Percentiles rank a stretch among this genome's conserved stretches.
These are phyloP conservation scores for Elsinoe fawcettii DNA, from an alignment of 2,329 filamentous ascomycete species.

Conservation along the genomic window DNA sequence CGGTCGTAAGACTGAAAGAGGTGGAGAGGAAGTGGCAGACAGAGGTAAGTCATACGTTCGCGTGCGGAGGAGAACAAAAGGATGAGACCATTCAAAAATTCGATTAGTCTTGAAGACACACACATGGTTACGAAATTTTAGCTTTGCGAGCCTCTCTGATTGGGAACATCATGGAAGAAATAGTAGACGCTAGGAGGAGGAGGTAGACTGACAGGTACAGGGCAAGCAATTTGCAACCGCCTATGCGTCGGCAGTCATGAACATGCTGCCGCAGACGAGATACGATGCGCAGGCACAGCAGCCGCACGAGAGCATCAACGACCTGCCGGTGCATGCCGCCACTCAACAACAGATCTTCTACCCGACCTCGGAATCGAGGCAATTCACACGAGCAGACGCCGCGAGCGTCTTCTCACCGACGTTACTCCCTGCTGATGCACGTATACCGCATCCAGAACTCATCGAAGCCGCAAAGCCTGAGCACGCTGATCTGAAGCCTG, in stretches of 20 bases:
- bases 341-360: conserved; percentile 52
- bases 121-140: conserved; percentile 78
- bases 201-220: conserved; percentile 39
- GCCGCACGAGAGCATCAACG: conserved; percentile 55
- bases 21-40: conserved; percentile 70
- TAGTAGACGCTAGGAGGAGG: neutral
- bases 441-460: conserved; percentile 57
- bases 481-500: conserved; percentile 30
- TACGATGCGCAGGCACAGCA: conserved; percentile 30
- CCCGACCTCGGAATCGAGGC: conserved; percentile 55
- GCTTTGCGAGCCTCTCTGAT: conserved; percentile 71
- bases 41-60: conserved; percentile 55
- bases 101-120: conserved; percentile 99
- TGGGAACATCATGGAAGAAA: conserved; percentile 11
- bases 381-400: conserved; percentile 58
- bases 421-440: conserved; percentile 54
- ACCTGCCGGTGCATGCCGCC: conserved; percentile 52
- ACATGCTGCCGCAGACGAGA: conserved; percentile 69
- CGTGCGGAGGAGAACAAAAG: conserved; percentile 31
- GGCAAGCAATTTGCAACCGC: conserved; percentile 67
- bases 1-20: conserved; percentile 77
- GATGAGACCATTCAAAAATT: conserved; percentile 67
- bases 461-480: conserved; percentile 43
- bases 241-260: conserved; percentile 67
- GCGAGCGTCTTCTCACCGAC: conserved; percentile 53